Base-by-base conservation (phyloP, 352 stramenopile genomes). In the Phytopythium ostracodes region DNA sequence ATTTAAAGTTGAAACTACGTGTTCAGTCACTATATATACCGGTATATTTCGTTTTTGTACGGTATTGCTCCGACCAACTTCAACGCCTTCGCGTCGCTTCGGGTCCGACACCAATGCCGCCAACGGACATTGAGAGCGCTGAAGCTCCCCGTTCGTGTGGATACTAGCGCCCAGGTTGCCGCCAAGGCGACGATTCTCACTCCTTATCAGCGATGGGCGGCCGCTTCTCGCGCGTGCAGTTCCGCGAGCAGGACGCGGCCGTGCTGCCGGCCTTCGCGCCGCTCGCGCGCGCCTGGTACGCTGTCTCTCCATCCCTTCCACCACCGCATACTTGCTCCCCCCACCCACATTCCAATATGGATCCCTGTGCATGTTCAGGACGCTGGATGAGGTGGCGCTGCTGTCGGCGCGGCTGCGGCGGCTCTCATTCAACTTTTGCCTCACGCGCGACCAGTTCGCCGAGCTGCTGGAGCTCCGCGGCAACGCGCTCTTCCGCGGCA, bases 361-460 rank as follows among this genome's bases (percentile, higher is more conserved):
- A n/a, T n/a, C n/a, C n/a, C n/a, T n/a, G n/a, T n/a, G 63, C 35
- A 24, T 63, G 20, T 35, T 7, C 31, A 87, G 75, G 75, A 77
- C 76, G 0, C 64, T 89, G 54, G 63, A 73, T 4, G 81, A 92
- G 60, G 75, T 92, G 20, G 68, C 67, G 27, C 64, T 83, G 59
- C 70, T 92, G 15, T 92, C 83, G 12, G 51, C 55, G 12, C 71
- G 75, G 20, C 70, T 92, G 18, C 76, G 79, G 12, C 62, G 64
- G 7, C 63, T 91, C 33, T 90, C 81, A 56, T 90, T 92, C 76
- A 92, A 89, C 55, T 91, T 91, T 52, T 89, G 79, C 38, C 72
- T 92, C 35, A 84, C 77, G 12, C 38, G 63, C 4, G 63, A 85
- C 31, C 79, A 92, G 62, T 89, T 91, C 60, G 68, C 76, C n/a